These are phyloP conservation scores for Theobroma grandiflorum DNA, from an alignment of 441 rosid species.

Conservation along the genomic window DNA sequence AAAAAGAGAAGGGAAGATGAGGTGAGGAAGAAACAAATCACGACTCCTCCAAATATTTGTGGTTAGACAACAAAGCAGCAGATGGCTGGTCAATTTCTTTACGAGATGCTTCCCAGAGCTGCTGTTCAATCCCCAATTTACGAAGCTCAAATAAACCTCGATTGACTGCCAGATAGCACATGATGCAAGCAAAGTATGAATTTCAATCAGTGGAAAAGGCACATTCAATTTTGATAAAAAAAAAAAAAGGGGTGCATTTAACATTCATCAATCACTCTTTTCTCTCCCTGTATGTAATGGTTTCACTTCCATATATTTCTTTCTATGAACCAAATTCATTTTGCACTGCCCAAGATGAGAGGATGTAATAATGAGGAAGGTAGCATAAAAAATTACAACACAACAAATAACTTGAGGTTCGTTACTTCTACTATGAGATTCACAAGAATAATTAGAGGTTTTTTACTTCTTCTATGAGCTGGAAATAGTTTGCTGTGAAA, in stretches of 20 bases:
- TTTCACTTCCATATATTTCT: background rate
- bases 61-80: slow-evolving; percentile 38
- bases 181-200: background rate
- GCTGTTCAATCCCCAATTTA: slow-evolving; percentile 92
- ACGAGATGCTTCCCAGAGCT: slow-evolving; percentile 96
- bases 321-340: background rate
- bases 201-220: background rate
- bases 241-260: background rate
- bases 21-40: slow-evolving; percentile 19
- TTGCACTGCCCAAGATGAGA: background rate
- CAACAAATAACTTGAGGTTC: too few relatives aligned
- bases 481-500: background rate
- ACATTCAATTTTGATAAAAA: too few relatives aligned
- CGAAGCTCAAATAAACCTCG: slow-evolving; percentile 84
- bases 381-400: background rate
- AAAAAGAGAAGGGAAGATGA: background rate
- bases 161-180: slow-evolving; percentile 61
- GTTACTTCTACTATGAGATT: background rate
- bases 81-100: slow-evolving; percentile 64
- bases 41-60: slow-evolving; percentile 48
- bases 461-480: background rate
- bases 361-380: background rate
- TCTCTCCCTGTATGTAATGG: background rate
- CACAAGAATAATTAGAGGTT: background rate
- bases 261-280: background rate